A percentile compares a stretch with the other conserved stretches of the same genome.
These are phyloP conservation scores for Neonectria hederae DNA, from an alignment of 2,329 filamentous ascomycete genomes.

Conservation along the genomic window DNA sequence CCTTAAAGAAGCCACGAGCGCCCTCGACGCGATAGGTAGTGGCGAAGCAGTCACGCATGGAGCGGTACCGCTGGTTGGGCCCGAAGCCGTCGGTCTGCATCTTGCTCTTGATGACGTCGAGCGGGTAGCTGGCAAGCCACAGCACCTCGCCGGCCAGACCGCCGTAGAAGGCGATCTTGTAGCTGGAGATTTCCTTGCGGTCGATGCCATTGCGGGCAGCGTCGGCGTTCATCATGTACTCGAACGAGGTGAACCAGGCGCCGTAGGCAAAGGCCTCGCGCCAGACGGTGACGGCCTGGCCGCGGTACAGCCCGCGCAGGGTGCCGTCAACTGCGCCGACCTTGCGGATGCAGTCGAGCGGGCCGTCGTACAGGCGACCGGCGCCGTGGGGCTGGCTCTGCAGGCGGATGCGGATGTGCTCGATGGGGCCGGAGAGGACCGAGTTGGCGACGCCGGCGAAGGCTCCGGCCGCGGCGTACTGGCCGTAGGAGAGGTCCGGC, in stretches of 20 bases:
- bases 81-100: slow-evolving; percentile 98
- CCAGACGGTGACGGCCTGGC: slow-evolving; percentile 83
- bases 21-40: slow-evolving; percentile 85
- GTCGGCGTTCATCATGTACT: slow-evolving; percentile 95
- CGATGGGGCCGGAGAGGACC: slow-evolving; percentile 88
- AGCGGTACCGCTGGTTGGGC: slow-evolving; percentile 72
- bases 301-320: slow-evolving; percentile 82
- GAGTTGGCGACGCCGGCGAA: slow-evolving; percentile 94
- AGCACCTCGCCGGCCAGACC: slow-evolving; percentile 93
- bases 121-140: slow-evolving; percentile 93
- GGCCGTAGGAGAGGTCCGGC: slow-evolving; percentile 73
- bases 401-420: slow-evolving; percentile 94
- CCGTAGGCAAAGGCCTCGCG: slow-evolving; percentile 96
- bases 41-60: slow-evolving; percentile 88
- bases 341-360: slow-evolving; percentile 90
- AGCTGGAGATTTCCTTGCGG: slow-evolving; percentile 80
- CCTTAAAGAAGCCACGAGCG: slow-evolving; percentile 89
- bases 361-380: slow-evolving; percentile 80
- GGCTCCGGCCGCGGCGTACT: slow-evolving; percentile 91
- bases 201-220: slow-evolving; percentile 78
- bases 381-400: slow-evolving; percentile 95
- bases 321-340: slow-evolving; percentile 73
- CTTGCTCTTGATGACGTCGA: slow-evolving; percentile 99
- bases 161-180: slow-evolving; percentile 92
- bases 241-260: slow-evolving; percentile 93